A percentile compares a stretch with the other conserved stretches of the same genome.
These are phyloP conservation scores for Stephanodiscus triporus DNA, from an alignment of 108 stramenopile species.

Conservation along the genomic window DNA sequence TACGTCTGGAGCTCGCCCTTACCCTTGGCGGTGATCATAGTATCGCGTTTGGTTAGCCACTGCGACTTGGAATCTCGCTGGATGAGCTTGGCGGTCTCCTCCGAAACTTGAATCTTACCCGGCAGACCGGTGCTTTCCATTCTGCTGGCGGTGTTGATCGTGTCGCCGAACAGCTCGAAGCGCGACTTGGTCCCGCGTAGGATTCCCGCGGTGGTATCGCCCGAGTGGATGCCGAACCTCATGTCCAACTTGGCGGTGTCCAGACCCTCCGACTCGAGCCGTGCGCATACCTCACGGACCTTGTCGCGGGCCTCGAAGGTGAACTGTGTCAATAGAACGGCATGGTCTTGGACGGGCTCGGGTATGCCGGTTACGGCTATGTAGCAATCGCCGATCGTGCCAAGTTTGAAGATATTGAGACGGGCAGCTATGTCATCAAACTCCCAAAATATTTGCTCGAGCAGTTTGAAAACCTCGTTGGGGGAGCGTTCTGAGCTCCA, in stretches of 20 bases:
- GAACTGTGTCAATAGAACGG: conserved; percentile 50
- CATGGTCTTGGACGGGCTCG: conserved; percentile 57
- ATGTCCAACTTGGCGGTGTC: conserved; percentile 58
- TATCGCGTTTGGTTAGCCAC: conserved; percentile 58
- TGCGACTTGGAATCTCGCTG: conserved; percentile 24
- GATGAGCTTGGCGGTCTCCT: conserved; percentile 54
- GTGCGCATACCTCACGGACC: conserved; percentile 43
- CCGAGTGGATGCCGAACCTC: conserved; percentile 63
- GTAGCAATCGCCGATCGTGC: conserved; percentile 64
- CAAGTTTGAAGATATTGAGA: conserved; percentile 50
- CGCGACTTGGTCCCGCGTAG: conserved; percentile 61
- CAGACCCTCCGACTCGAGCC: conserved; percentile 55
- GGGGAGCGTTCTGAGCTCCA: conserved; percentile 62
- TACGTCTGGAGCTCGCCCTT: conserved; percentile 64
- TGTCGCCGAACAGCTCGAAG: conserved; percentile 66
- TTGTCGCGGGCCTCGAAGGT: conserved; percentile 47
- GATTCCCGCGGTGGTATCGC: conserved; percentile 65
- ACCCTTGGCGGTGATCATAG: conserved; percentile 51
- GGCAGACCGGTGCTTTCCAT: conserved; percentile 61
- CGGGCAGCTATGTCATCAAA: conserved; percentile 54
- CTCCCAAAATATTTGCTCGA: conserved; percentile 61
- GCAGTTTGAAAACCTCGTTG: conserved; percentile 55
- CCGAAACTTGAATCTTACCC: conserved; percentile 64
- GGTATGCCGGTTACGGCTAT: conserved; percentile 67
- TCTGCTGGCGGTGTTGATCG: conserved; percentile 63